Evolutionary conservation across 106 monocot species (phyloP).

Genomic region (Dioscorea alata): DNA sequence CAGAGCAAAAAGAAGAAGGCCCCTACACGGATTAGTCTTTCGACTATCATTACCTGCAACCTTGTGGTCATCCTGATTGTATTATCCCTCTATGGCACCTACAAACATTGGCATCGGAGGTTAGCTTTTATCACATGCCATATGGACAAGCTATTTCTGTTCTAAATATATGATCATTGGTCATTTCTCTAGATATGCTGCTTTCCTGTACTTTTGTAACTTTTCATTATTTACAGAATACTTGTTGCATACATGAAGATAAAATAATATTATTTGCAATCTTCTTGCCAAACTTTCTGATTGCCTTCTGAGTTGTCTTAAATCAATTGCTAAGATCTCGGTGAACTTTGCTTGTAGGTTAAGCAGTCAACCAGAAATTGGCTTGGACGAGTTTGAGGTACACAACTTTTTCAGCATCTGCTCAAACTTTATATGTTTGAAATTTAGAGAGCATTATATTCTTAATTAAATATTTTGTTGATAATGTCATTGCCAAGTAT

Average conservation of each 20-base stretch:
- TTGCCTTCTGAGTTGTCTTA: background rate
- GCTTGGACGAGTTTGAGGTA: conserved; percentile 1
- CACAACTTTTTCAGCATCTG: background rate
- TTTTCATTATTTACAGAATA: background rate
- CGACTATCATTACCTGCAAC: conserved; percentile 49
- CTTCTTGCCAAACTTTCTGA: background rate
- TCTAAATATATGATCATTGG: background rate
- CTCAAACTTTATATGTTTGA: background rate
- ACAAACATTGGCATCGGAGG: conserved; percentile 57
- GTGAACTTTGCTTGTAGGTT: conserved; percentile 26
- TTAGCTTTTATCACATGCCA: background rate
- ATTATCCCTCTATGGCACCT: conserved; percentile 45
- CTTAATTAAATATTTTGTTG: background rate
- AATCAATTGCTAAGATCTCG: background rate
- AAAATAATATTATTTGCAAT: background rate
- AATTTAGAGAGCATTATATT: background rate
- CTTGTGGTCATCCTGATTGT: conserved; percentile 43
- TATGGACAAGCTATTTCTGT: background rate
- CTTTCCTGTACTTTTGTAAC: background rate
- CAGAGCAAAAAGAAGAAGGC: conserved; percentile 72
- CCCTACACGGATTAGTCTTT: conserved; percentile 41
- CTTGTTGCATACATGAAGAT: background rate
- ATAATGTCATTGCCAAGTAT: too few species aligned
- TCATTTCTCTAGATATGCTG: background rate
- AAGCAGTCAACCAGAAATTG: conserved; percentile 14